These are phyloP conservation scores for Cordyceps militaris DNA, from an alignment of 2,329 filamentous ascomycete species.

Conservation along the genomic window DNA sequence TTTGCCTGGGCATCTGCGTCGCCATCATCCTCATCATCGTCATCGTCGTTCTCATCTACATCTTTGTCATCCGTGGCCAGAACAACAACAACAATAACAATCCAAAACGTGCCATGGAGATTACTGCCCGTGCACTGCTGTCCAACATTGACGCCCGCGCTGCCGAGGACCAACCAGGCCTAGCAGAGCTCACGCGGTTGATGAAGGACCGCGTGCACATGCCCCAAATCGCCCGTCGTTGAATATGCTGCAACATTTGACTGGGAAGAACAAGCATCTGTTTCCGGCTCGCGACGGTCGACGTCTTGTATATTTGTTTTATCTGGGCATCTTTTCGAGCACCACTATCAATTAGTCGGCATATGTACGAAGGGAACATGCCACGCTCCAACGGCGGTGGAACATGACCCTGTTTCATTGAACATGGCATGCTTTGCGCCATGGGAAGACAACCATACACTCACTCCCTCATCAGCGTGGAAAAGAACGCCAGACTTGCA, in stretches of 20 bases:
- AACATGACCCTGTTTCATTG: not conserved
- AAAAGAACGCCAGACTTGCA: not conserved
- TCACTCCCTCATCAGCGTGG: not conserved
- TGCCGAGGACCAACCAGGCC: conserved; percentile 14
- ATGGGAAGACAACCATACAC: not conserved
- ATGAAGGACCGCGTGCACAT: conserved; percentile 19
- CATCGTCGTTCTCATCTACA: conserved; percentile 43
- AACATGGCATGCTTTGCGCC: not conserved
- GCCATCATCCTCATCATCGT: conserved; percentile 46
- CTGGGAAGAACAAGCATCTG: not conserved
- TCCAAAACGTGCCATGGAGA: conserved; percentile 22
- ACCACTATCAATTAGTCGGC: not conserved
- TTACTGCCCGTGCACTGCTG: conserved; percentile 12
- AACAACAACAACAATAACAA: conserved; percentile 26
- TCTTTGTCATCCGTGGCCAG: conserved; percentile 31
- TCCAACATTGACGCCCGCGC: not conserved
- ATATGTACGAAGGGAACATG: not conserved
- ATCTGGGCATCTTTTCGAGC: not conserved
- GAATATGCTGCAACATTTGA: not conserved
- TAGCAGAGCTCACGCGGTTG: conserved; percentile 15
- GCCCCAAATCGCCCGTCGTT: conserved; percentile 19
- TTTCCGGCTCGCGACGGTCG: not conserved
- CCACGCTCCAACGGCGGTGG: not conserved
- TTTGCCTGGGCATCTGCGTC: conserved; percentile 70
- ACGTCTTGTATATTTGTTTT: not conserved